A percentile compares a stretch with the other conserved stretches of the same genome.
Conservation (phyloP, 1,284 basidiomycete species). For the Porodaedalea pini region DNA sequence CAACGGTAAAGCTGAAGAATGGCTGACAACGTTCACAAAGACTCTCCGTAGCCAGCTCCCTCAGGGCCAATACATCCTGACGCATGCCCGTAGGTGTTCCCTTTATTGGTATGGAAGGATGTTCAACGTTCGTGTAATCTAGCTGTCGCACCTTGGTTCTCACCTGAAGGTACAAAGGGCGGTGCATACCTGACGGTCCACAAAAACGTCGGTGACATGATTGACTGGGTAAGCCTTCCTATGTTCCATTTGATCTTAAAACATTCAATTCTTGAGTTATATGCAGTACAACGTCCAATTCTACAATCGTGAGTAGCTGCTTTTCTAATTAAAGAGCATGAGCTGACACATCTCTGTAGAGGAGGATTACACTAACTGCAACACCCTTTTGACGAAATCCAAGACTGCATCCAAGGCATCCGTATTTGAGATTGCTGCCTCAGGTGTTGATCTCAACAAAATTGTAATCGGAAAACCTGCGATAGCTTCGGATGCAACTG, state of each 20-base stretch:
- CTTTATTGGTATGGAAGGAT: neutral
- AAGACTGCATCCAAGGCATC: constrained; percentile 21
- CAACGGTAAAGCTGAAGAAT: constrained; percentile 24
- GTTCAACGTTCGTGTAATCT: neutral
- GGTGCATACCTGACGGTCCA: constrained; percentile 25
- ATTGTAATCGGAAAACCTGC: constrained; percentile 29
- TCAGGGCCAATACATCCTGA: constrained; percentile 24
- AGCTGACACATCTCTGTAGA: no score
- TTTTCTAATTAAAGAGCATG: no score
- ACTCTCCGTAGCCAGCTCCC: constrained; percentile 26
- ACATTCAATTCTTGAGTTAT: no score
- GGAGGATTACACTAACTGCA: constrained; percentile 23
- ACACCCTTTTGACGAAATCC: constrained; percentile 23
- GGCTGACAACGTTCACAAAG: constrained; percentile 27
- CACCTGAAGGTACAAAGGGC: constrained; percentile 6
- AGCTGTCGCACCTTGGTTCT: constrained; percentile 17
- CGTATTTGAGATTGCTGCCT: constrained; percentile 25
- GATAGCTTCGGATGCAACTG: constrained; percentile 21
- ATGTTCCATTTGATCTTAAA: neutral
- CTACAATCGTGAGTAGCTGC: no score
- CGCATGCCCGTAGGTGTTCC: constrained; percentile 25
- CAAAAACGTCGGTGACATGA: constrained; percentile 23
- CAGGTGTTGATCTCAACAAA: constrained; percentile 24
- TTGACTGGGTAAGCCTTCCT: constrained; percentile 23
- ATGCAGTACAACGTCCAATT: constrained; percentile 18